Base-by-base conservation (phyloP, 1,284 basidiomycete genomes). In the Volvariella volvacea region DNA sequence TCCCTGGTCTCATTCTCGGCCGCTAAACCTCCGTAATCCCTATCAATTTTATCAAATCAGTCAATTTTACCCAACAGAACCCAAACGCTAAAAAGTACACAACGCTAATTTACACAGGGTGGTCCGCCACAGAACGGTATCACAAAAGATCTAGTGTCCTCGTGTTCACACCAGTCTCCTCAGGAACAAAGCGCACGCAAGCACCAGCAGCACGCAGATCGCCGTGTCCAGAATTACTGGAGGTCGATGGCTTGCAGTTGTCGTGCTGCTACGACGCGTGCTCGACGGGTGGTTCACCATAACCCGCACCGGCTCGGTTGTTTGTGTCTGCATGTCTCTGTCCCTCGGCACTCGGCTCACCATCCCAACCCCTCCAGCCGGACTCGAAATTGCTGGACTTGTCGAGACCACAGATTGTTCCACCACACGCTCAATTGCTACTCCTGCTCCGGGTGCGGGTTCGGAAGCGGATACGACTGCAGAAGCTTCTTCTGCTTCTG, bases 201-300 rank as follows among this genome's bases (percentile, higher is more conserved):
- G 59, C 7, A 81, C 78, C 12, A 87, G 62, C 22, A 86, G 64
- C 39, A 85, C 67, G 58, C 81, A 80, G 47, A 87, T 87, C 21
- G 76, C 75, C 4, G 74, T 76, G 58, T 87, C 83, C 19, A 87
- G 63, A 20, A 83, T 55, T 25, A 83, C 54, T n/a, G 80, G 78
- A n/a, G 82, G 73, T 43, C 71, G 69, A 28, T 51, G 49, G 9
- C 43, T 30, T 19, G 6, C 12, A 28, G 12, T 28, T 28, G 6
- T 12, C n/a, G n/a, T n/a, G 12, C 12, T 28, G 25, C 45, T 52
- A 39, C 42, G 41, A 41, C 45, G 47, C 36, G n/a, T 25, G 34
- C 22, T 16, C 8, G 12, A 36, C 4, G 33, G 17, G 6, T 36
- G 34, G 34, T 7, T n/a, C 19, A 15, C n/a, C 34, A 36, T n/a